Conservation (phyloP, 495 filamentous ascomycete species). For the Xylaria telfairii region DNA sequence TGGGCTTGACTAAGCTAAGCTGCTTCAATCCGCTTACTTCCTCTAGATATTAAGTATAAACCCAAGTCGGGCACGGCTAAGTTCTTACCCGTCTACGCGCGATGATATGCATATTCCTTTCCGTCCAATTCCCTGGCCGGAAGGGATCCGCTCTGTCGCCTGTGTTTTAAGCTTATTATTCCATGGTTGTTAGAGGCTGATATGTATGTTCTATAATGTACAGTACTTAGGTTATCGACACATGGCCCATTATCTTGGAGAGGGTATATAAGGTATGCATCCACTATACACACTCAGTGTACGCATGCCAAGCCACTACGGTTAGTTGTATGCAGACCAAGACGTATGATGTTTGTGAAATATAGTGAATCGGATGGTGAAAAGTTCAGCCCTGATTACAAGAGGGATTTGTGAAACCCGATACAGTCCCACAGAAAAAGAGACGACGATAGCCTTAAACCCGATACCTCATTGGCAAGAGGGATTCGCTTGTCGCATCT, state of each 20-base stretch:
- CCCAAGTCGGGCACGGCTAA: not conserved
- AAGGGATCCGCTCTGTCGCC: not conserved
- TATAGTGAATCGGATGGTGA: not conserved
- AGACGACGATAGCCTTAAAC: not conserved
- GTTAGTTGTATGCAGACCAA: not conserved
- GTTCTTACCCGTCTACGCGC: not conserved
- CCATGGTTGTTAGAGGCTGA: not conserved
- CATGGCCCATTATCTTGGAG: not conserved
- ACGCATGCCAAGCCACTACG: slow-evolving; percentile 6
- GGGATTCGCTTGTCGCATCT: not conserved
- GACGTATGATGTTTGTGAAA: not conserved
- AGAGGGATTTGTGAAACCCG: not conserved
- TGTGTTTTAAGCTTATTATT: slow-evolving; percentile 10
- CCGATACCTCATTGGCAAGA: not conserved
- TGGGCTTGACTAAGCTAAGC: not conserved
- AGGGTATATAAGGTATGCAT: not conserved
- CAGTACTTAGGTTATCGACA: too few species aligned
- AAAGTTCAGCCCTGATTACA: not conserved
- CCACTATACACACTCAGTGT: not conserved
- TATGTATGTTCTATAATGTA: too few species aligned
- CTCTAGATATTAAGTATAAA: not conserved
- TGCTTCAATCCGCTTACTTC: not conserved
- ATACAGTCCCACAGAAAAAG: not conserved
- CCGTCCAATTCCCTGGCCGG: not conserved
- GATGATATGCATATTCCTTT: slow-evolving; percentile 3